Conservation (phyloP, 768 basidiomycete species). For the Chalciporus pseudorubinellus region DNA sequence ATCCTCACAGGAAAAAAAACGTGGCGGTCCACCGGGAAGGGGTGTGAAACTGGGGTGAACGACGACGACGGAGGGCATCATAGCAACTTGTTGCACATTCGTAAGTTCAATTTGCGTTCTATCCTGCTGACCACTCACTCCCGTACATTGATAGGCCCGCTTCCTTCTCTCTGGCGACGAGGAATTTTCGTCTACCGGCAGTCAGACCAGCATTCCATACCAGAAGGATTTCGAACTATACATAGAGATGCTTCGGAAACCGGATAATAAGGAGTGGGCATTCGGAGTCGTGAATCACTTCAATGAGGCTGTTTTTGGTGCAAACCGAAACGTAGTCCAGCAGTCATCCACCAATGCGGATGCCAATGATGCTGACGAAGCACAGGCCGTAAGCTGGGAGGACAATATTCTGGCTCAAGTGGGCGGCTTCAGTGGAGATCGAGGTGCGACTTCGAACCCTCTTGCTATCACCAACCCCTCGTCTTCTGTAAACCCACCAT, state of each 20-base stretch:
- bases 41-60: too few species aligned
- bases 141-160: not conserved
- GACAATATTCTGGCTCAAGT: too few species aligned
- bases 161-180: not conserved
- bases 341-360: too few species aligned
- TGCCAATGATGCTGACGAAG: too few species aligned
- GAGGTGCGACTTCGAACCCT: too few species aligned
- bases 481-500: too few species aligned
- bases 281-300: not conserved
- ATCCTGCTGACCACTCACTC: not conserved
- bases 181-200: not conserved
- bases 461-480: too few species aligned
- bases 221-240: not conserved
- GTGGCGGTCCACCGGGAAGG: too few species aligned
- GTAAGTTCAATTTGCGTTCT: not conserved
- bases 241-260: not conserved
- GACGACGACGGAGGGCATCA: too few species aligned
- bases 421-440: too few species aligned
- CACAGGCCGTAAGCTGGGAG: too few species aligned
- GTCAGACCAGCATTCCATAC: not conserved
- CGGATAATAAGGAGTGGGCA: not conserved
- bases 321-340: not conserved
- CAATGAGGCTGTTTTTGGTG: not conserved
- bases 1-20: constrained; percentile 1
- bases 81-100: not conserved